Evolutionary conservation across 202 grass and related monocot species (phyloP), one percentile per base, ranked within the genome.

Genomic region (Setaria italica): DNA sequence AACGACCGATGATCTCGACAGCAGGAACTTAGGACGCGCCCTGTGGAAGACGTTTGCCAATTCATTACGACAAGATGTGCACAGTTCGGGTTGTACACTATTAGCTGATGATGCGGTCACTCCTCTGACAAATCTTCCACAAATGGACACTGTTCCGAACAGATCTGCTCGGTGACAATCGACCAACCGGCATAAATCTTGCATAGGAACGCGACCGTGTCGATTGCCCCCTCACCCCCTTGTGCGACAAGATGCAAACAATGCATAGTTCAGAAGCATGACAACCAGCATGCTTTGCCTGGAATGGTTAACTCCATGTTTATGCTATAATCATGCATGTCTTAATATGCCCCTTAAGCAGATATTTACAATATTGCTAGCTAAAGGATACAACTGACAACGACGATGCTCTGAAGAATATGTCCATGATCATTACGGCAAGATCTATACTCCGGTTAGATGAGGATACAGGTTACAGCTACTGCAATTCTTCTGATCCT

Each of bases 291-390:
- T 41, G 50, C 2, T 67, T 53, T 11, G 54, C 19, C 21, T 57
- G 16, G 53, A 32, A 32, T 16, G 49, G 29, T 56, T 9, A 79
- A 60, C 35, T 68, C 4, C 4, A 2, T 45, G 42, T 32, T 51
- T 51, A 54, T 47, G 53, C 10, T 59, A 2, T 16, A 80, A 51
- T 66, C 16, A 67, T 58, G 62, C 46, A 63, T 20, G 12, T 32
- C 34, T 1, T 20, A 49, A n/a, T 58, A 29, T 19, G 13, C 5
- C 0, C 0, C 34, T 72, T 48, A 72, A 72, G 25, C 46, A 48
- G 25, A 56, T 63, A 84, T 79, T 70, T 88, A 84, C 86, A 84
- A 70, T 20, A 54, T 57, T 4, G 70, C 53, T 64, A 57, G 15
- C 17, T 76, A 74, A 50, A 80, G 49, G 20, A 69, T 49, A 76